phyloP scores from a whole-genome alignment of 2,329 filamentous ascomycete species.

The Gremmenia infestans region DNA sequence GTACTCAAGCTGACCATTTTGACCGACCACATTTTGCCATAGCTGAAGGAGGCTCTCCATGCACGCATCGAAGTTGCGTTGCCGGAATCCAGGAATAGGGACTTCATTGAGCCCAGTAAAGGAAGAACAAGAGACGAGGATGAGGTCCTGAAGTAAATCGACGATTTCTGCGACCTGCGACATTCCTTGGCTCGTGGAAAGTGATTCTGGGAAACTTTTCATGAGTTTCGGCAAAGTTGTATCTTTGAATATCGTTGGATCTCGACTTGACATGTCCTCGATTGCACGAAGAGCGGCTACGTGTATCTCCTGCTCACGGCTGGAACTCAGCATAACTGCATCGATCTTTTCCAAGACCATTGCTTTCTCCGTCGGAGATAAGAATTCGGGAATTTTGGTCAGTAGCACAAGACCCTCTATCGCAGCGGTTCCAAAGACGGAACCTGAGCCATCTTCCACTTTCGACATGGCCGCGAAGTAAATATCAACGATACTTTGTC shows the following conservation, averaged over 20 bases:
- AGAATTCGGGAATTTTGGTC: conserved; percentile 20
- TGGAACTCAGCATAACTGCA: conserved; percentile 12
- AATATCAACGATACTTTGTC: conserved; percentile 16
- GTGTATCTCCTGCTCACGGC: conserved; percentile 14
- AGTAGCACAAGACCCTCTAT: conserved; percentile 25
- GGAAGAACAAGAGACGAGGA: conserved; percentile 19
- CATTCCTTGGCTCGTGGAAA: conserved; percentile 3
- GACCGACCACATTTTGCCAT: conserved; percentile 11
- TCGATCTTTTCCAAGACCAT: conserved; percentile 24
- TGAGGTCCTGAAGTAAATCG: conserved; percentile 16
- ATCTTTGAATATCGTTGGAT: conserved; percentile 21
- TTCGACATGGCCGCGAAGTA: conserved; percentile 21
- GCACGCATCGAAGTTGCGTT: conserved; percentile 22
- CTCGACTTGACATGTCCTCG: conserved; percentile 17
- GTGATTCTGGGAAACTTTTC: conserved; percentile 18
- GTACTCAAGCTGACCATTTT: conserved; percentile 18
- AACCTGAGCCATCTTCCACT: conserved; percentile 2
- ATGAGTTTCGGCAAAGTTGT: conserved; percentile 24
- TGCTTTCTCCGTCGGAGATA: conserved; percentile 20
- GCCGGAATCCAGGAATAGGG: neutral
- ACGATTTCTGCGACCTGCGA: conserved; percentile 8
- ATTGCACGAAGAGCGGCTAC: conserved; percentile 20
- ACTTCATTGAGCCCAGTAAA: neutral
- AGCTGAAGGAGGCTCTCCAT: conserved; percentile 16
- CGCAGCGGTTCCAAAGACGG: conserved; percentile 16